These are phyloP conservation scores for Apiospora saccharicola DNA, from an alignment of 2,329 filamentous ascomycete genomes.

Conservation along the genomic window DNA sequence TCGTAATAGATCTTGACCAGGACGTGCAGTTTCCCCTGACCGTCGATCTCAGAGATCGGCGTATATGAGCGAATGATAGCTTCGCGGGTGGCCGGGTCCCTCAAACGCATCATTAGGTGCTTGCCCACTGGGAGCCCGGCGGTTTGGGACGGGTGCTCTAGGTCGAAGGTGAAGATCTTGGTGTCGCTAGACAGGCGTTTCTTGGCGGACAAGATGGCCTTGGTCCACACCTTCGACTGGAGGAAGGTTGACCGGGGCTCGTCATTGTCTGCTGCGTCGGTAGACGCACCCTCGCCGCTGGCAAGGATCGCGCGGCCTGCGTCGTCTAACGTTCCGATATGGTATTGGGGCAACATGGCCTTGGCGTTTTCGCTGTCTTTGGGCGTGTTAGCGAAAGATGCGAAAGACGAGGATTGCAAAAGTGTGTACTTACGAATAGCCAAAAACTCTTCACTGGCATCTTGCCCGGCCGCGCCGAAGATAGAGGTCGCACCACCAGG, in stretches of 20 bases:
- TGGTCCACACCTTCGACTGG: slow-evolving; percentile 75
- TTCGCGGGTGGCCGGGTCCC: slow-evolving; percentile 73
- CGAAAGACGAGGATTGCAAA: not conserved
- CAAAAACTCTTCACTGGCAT: slow-evolving; percentile 88
- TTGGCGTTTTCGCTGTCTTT: slow-evolving; percentile 91
- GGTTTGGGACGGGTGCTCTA: slow-evolving; percentile 73
- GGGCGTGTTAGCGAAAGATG: slow-evolving; percentile 37
- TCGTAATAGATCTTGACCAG: slow-evolving; percentile 85
- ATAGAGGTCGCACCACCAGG: slow-evolving; percentile 90
- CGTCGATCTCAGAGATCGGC: slow-evolving; percentile 71
- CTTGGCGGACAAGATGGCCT: slow-evolving; percentile 73
- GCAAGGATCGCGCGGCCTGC: slow-evolving; percentile 63
- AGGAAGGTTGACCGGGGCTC: slow-evolving; percentile 70
- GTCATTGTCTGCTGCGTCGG: slow-evolving; percentile 43
- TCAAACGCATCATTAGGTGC: slow-evolving; percentile 84
- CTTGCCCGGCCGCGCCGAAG: slow-evolving; percentile 79
- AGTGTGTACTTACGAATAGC: slow-evolving; percentile 75
- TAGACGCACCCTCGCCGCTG: slow-evolving; percentile 40
- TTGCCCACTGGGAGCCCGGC: slow-evolving; percentile 85
- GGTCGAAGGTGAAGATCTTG: slow-evolving; percentile 80
- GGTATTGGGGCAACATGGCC: slow-evolving; percentile 85
- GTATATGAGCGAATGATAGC: slow-evolving; percentile 88
- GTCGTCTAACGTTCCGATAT: slow-evolving; percentile 79
- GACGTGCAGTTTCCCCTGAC: slow-evolving; percentile 73
- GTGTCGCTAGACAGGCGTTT: slow-evolving; percentile 78